Evolutionary conservation across 768 basidiomycete species (phyloP).

Genomic region (Calocera cornea): DNA sequence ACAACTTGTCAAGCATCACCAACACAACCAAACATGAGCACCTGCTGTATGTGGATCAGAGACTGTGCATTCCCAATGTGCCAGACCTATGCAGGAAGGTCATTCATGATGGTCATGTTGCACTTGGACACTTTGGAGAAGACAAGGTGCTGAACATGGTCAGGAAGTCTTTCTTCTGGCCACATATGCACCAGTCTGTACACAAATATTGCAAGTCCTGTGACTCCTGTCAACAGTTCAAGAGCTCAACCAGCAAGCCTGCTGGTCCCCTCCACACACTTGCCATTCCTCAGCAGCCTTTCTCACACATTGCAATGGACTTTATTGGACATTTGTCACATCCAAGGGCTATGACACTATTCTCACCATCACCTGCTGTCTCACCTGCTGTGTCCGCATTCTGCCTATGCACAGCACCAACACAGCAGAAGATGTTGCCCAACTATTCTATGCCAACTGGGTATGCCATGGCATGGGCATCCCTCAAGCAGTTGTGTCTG

Average conservation of each 20-base stretch:
- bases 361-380: constrained; percentile 6
- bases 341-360: constrained; percentile 7
- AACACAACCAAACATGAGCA: constrained; percentile 4
- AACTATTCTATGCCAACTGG: constrained; percentile 5
- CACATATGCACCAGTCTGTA: constrained; percentile 25
- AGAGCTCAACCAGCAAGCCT: constrained; percentile 19
- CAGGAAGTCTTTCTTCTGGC: constrained; percentile 15
- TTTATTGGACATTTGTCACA: constrained; percentile 12
- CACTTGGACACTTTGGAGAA: constrained; percentile 16
- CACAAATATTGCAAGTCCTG: constrained; percentile 23
- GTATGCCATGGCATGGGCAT: constrained; percentile 14
- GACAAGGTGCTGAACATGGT: constrained; percentile 17
- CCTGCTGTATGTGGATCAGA: constrained; percentile 15
- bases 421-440: constrained; percentile 10
- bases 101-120: constrained; percentile 11
- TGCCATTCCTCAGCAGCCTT: constrained; percentile 10
- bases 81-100: not conserved
- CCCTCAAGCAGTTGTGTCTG: constrained; percentile 20
- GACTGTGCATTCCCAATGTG: constrained; percentile 17
- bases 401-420: not conserved
- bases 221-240: constrained; percentile 25
- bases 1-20: constrained; percentile 13
- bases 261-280: constrained; percentile 18
- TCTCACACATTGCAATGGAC: constrained; percentile 10
- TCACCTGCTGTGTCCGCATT: not conserved